Evolutionary conservation across 805 yeast genomes (phyloP).

Genomic region (Priceomyces haplophilus): DNA sequence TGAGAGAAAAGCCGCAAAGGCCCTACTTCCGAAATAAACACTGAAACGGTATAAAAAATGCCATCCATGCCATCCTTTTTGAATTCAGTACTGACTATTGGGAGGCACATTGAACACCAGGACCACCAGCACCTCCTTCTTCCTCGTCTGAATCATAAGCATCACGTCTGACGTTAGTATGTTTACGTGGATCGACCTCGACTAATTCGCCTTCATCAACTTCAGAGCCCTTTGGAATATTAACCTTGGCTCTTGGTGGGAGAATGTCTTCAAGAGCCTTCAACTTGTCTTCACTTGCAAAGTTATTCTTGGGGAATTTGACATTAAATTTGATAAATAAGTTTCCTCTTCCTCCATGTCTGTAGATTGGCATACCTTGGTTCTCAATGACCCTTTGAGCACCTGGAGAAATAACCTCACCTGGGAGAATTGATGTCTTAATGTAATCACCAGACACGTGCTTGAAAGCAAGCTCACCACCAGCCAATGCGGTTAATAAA

Average conservation of each 20-base stretch:
- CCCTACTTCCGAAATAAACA: constrained; percentile 1
- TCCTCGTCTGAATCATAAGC: constrained; percentile 46
- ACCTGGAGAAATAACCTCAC: constrained; percentile 90
- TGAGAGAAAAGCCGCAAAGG: not conserved
- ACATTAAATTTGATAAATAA: constrained; percentile 81
- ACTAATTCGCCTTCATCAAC: constrained; percentile 78
- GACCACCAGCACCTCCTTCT: constrained; percentile 50
- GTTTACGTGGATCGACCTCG: constrained; percentile 65
- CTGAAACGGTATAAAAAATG: not conserved
- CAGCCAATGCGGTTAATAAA: constrained; percentile 90
- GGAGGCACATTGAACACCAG: constrained; percentile 91
- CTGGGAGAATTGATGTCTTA: constrained; percentile 79
- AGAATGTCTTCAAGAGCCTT: constrained; percentile 69
- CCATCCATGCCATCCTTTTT: too few relatives aligned
- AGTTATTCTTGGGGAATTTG: constrained; percentile 79
- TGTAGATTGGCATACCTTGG: constrained; percentile 96
- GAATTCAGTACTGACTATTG: too few relatives aligned
- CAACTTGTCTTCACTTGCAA: constrained; percentile 72
- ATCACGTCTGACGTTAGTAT: constrained; percentile 42
- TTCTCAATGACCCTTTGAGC: constrained; percentile 75
- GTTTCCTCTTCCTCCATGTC: constrained; percentile 86
- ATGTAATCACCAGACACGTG: constrained; percentile 91
- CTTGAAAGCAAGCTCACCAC: constrained; percentile 85
- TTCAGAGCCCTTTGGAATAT: constrained; percentile 67
- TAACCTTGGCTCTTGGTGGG: constrained; percentile 66